phyloP scores from a whole-genome alignment of 192 early-diverging fungal species.

The Allomyces javanicus region DNA sequence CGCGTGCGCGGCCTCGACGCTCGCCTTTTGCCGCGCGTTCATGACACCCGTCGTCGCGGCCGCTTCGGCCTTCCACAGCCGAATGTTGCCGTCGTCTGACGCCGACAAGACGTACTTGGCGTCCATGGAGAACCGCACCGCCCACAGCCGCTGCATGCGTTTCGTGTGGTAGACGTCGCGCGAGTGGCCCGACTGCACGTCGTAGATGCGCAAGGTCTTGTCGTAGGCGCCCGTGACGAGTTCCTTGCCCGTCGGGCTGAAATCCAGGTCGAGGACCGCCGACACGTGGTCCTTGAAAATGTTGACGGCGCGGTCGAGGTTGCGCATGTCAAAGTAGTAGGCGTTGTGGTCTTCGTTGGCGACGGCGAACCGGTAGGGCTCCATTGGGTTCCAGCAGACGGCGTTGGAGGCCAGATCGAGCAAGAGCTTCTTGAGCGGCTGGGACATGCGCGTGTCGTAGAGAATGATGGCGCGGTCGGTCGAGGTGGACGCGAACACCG shows the following conservation, averaged over 20 bases:
- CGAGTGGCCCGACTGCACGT: slow-evolving; percentile 53
- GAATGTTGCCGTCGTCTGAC: slow-evolving; percentile 91
- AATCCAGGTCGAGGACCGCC: slow-evolving; percentile 94
- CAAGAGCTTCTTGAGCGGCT: slow-evolving; percentile 66
- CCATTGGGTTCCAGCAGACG: slow-evolving; percentile 98
- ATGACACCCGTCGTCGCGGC: slow-evolving; percentile 45
- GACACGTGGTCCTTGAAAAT: slow-evolving; percentile 92
- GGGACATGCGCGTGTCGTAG: slow-evolving; percentile 79
- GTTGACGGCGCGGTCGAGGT: slow-evolving; percentile 63
- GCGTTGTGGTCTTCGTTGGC: slow-evolving; percentile 97
- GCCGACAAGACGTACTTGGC: slow-evolving; percentile 84
- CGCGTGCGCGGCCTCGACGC: slow-evolving; percentile 61
- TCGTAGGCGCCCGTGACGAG: slow-evolving; percentile 95
- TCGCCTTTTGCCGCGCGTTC: slow-evolving; percentile 53
- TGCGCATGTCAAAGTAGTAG: slow-evolving; percentile 97
- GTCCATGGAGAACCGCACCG: slow-evolving; percentile 85
- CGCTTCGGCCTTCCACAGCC: slow-evolving; percentile 91
- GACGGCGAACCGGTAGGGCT: slow-evolving; percentile 81
- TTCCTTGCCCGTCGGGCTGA: slow-evolving; percentile 89
- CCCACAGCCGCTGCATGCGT: slow-evolving; percentile 94
- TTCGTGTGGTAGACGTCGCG: slow-evolving; percentile 94
- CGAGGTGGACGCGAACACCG: slow-evolving; percentile 76
- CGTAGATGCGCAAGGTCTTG: slow-evolving; percentile 72
- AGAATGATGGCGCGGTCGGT: slow-evolving; percentile 84
- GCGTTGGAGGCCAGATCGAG: slow-evolving; percentile 78